Evolutionary conservation across 192 early-diverging fungal genomes (phyloP).

Genomic region (Entomortierella lignicola): DNA sequence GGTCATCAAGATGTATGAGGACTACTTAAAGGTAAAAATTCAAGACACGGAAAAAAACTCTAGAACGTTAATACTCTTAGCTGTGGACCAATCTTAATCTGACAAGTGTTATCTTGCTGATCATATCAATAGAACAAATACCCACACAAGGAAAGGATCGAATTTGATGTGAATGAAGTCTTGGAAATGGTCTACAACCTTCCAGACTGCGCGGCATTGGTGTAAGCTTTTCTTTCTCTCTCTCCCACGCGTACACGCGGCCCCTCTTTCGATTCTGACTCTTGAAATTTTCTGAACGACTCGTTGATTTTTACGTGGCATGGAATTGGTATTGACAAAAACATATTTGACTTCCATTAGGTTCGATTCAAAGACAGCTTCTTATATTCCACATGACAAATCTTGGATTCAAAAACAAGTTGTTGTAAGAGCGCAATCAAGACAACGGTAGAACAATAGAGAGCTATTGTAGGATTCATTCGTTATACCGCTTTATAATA

Average conservation of each 20-base stretch:
- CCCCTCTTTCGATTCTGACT: too few relatives aligned
- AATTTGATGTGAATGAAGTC: conserved; percentile 52
- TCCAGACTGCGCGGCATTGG: conserved; percentile 48
- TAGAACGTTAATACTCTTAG: not conserved
- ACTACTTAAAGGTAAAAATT: conserved; percentile 38
- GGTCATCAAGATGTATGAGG: conserved; percentile 52
- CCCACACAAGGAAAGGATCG: conserved; percentile 45
- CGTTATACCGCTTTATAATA: not conserved
- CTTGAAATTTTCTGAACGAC: not conserved
- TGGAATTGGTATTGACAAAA: not conserved
- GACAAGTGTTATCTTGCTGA: not conserved
- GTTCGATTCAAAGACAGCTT: conserved; percentile 29
- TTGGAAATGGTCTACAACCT: conserved; percentile 52
- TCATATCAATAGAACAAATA: conserved; percentile 37
- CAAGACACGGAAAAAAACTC: too few relatives aligned
- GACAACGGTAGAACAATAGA: conserved; percentile 18
- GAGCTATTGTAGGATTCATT: not conserved
- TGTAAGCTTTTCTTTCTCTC: conserved; percentile 15
- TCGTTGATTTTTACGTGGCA: too few relatives aligned
- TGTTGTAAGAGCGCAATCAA: conserved; percentile 39
- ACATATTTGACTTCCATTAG: conserved; percentile 4
- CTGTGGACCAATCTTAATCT: not conserved
- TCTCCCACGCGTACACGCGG: too few relatives aligned
- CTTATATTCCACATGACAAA: conserved; percentile 51
- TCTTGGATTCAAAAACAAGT: conserved; percentile 55